These are phyloP conservation scores for Claviceps citrina DNA, from an alignment of 2,329 filamentous ascomycete genomes.

Conservation along the genomic window DNA sequence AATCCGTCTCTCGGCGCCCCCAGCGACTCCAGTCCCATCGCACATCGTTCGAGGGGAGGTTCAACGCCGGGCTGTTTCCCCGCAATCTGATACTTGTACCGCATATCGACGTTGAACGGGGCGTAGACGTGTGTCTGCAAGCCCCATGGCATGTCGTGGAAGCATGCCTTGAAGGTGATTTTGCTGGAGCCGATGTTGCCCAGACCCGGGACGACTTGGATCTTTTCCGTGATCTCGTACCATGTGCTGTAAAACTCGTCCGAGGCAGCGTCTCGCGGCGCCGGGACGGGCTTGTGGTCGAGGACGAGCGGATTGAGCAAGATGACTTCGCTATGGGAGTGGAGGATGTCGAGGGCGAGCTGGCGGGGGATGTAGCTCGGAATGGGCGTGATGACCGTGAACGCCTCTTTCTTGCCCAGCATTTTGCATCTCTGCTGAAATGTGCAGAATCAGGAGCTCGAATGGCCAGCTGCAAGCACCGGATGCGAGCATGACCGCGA, in stretches of 20 bases:
- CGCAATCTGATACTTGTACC: slow-evolving; percentile 52
- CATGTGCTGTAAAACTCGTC: slow-evolving; percentile 61
- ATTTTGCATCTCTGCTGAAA: too few species aligned
- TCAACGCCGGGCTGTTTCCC: slow-evolving; percentile 55
- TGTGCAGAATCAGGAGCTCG: too few species aligned
- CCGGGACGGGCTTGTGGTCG: slow-evolving; percentile 45
- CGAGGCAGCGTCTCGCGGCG: slow-evolving; percentile 49
- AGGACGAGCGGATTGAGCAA: slow-evolving; percentile 55
- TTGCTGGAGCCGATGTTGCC: slow-evolving; percentile 49
- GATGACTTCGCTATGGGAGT: slow-evolving; percentile 56
- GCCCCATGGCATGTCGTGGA: slow-evolving; percentile 58
- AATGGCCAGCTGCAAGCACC: too few species aligned
- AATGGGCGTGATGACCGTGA: slow-evolving; percentile 55
- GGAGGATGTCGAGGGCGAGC: slow-evolving; percentile 56
- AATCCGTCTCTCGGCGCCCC: slow-evolving; percentile 49
- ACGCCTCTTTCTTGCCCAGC: slow-evolving; percentile 47
- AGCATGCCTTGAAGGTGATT: slow-evolving; percentile 55
- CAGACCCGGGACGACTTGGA: slow-evolving; percentile 51
- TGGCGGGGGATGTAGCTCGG: slow-evolving; percentile 55
- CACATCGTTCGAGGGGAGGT: slow-evolving; percentile 41
- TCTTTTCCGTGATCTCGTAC: slow-evolving; percentile 57
- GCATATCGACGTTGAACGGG: slow-evolving; percentile 49
- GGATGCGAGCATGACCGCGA: too few species aligned
- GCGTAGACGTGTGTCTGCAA: slow-evolving; percentile 58
- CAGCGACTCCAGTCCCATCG: slow-evolving; percentile 43